phyloP scores from a whole-genome alignment of 257 asterid species.

The Schizonepeta tenuifolia region DNA sequence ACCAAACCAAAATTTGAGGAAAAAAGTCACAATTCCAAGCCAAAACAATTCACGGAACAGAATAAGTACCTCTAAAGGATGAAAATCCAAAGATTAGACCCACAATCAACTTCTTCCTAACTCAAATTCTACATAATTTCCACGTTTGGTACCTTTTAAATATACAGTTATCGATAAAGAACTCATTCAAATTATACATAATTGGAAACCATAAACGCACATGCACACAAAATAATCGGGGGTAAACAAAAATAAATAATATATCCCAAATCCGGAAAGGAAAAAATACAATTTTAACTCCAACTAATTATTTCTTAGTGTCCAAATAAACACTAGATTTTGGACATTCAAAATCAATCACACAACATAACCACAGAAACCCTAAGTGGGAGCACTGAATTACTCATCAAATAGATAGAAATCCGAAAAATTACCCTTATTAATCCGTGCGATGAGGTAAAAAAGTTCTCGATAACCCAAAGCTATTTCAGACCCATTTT shows the following conservation, averaged over 20 bases:
- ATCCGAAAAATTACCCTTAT: conserved; percentile 29
- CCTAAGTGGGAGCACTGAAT: conserved; percentile 30
- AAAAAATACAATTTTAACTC: neutral
- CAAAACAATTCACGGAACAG: neutral
- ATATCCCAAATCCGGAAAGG: conserved; percentile 9
- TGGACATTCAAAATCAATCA: conserved; percentile 7
- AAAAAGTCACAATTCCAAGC: conserved; percentile 18
- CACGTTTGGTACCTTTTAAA: neutral
- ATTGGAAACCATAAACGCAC: conserved; percentile 4
- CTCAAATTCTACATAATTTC: conserved; percentile 15
- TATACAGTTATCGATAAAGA: neutral
- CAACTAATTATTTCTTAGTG: neutral
- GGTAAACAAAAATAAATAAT: neutral
- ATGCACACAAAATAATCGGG: neutral
- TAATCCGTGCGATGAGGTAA: conserved; percentile 21
- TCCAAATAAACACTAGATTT: conserved; percentile 18
- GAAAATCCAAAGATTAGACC: conserved; percentile 17
- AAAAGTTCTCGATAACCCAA: conserved; percentile 6
- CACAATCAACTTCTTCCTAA: conserved; percentile 7
- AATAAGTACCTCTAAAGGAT: neutral
- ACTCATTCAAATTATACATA: conserved; percentile 5
- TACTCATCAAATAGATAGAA: conserved; percentile 13
- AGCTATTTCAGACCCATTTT: conserved; percentile 33
- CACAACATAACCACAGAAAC: conserved; percentile 19
- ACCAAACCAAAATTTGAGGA: neutral